Evolutionary conservation across 73 alveolate genomes (phyloP), one percentile per base, ranked within the genome.

Genomic region (Blepharisma japonicum): DNA sequence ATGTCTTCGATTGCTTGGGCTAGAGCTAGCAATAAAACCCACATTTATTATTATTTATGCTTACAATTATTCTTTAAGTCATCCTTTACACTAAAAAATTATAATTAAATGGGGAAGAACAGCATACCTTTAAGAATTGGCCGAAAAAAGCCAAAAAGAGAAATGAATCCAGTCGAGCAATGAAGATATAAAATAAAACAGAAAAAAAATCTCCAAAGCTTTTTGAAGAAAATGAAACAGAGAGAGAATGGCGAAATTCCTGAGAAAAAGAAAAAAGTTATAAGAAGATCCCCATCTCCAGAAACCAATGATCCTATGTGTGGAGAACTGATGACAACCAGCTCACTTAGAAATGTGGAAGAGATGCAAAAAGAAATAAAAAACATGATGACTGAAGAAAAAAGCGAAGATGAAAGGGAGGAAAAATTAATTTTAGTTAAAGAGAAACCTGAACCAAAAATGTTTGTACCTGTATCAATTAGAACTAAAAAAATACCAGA

Each of bases 231-330:
- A 61, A 25, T 61, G 38, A 25, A 25, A 20, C 39, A 61, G 23
- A 61, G 23, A 25, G 74, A n/a, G 14, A 14, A n/a, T 20, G 74
- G 74, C 14, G 74, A 61, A 25, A 14, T 61, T 61, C n/a, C 11
- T 9, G 23, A 39, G 18, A 61, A 61, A 25, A 39, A 14, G n/a
- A 61, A 61, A 61, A 8, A n/a, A 18, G 42, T 32, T 32, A 32
- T 32, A 32, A 61, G 74, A 61, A n/a, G 74, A 20, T 61, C 74
- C 23, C 74, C 74, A 14, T 61, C 74, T 25, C 74, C 74, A 14
- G 74, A 61, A 61, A 14, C 48, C 23, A 61, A 61, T 61, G 74
- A 61, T 4, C 74, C 74, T 61, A 18, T 61, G 74, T 9, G 14
- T 61, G 50, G 74, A 1, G 74, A 61, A 39, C 46, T 61, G 14